These are phyloP conservation scores for Clitopilus hobsonii DNA, from an alignment of 768 basidiomycete species.

Conservation along the genomic window DNA sequence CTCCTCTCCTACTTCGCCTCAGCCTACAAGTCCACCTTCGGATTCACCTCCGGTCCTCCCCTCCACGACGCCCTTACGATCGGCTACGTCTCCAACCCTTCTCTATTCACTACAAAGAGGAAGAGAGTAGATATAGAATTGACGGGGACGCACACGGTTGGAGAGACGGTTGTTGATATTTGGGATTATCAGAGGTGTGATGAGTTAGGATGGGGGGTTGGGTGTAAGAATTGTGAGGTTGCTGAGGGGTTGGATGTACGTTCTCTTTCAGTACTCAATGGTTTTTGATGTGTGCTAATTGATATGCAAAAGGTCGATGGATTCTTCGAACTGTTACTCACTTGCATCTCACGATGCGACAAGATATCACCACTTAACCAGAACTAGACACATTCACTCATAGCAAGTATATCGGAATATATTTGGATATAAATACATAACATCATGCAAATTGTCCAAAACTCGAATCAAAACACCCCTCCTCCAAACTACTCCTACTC, in stretches of 20 bases:
- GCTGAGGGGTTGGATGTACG: constrained; percentile 64
- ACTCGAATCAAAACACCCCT: no score
- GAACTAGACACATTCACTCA: no score
- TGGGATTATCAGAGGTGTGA: constrained; percentile 52
- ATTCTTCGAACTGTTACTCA: constrained; percentile 65
- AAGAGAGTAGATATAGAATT: constrained; percentile 83
- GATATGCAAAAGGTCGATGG: constrained; percentile 55
- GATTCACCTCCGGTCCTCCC: constrained; percentile 83
- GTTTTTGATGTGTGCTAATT: not conserved
- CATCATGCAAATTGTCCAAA: no score
- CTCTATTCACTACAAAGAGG: constrained; percentile 57
- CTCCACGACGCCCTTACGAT: constrained; percentile 84
- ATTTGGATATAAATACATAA: no score
- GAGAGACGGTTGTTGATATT: constrained; percentile 79
- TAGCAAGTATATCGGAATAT: no score
- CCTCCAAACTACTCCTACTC: not conserved
- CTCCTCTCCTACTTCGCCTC: constrained; percentile 72
- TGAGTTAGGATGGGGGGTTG: constrained; percentile 67
- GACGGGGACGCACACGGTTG: constrained; percentile 56
- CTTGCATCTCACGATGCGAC: constrained; percentile 57
- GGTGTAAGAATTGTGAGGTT: constrained; percentile 75
- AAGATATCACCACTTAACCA: constrained; percentile 53
- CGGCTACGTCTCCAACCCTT: constrained; percentile 67
- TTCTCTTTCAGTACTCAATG: not conserved
- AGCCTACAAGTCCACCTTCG: constrained; percentile 68